A percentile compares a stretch with the other conserved stretches of the same genome.
These are phyloP conservation scores for Alternaria sp. DNA, from an alignment of 2,329 filamentous ascomycete genomes.

Conservation along the genomic window DNA sequence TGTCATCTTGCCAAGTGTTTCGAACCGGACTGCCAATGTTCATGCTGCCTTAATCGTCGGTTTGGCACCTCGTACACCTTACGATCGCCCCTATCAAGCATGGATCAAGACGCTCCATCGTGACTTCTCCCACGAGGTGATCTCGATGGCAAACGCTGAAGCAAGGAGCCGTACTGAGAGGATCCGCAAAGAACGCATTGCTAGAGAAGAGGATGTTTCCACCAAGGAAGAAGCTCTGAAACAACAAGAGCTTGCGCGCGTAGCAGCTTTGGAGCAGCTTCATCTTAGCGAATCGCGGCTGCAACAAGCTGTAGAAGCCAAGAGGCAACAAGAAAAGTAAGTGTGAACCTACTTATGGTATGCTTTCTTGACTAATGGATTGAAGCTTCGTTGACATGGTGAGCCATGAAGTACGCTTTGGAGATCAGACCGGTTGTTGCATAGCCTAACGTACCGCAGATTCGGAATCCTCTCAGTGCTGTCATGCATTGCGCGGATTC, in stretches of 20 bases:
- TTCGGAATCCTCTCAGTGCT: not conserved
- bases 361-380: not conserved
- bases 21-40: not conserved
- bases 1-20: not conserved
- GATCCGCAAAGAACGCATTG: not conserved
- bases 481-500: not conserved
- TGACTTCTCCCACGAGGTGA: slow-evolving; percentile 3
- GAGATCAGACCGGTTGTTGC: not conserved
- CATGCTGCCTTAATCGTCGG: not conserved
- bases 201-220: not conserved
- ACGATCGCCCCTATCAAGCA: not conserved
- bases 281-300: not conserved
- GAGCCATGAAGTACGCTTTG: not conserved
- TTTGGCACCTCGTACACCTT: slow-evolving; percentile 2
- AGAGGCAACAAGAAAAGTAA: not conserved
- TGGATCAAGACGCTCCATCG: slow-evolving; percentile 7
- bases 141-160: not conserved
- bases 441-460: not conserved
- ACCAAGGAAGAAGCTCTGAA: not conserved
- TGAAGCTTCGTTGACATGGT: not conserved
- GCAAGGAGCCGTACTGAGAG: not conserved
- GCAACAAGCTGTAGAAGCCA: not conserved
- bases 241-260: not conserved
- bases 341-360: not conserved
- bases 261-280: not conserved